Evolutionary conservation across 805 yeast species (phyloP).

Genomic region (Blastobotrys robertii): DNA sequence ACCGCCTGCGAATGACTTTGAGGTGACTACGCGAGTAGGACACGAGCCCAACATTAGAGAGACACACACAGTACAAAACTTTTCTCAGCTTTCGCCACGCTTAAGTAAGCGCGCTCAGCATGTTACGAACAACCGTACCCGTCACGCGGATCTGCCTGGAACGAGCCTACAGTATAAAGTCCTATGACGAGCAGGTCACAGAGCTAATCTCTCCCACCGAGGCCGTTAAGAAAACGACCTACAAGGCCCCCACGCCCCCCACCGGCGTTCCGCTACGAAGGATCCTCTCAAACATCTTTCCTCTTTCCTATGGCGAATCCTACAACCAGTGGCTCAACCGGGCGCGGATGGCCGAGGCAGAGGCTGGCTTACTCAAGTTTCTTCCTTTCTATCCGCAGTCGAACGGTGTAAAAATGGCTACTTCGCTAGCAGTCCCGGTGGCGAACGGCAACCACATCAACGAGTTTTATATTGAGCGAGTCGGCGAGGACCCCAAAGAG

Average conservation of each 20-base stretch:
- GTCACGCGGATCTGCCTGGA: too few species aligned
- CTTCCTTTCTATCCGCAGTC: constrained; percentile 39
- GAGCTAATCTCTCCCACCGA: too few species aligned
- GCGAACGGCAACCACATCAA: constrained; percentile 49
- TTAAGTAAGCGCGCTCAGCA: too few species aligned
- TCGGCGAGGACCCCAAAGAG: constrained; percentile 3
- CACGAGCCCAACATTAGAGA: too few species aligned
- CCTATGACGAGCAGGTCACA: too few species aligned
- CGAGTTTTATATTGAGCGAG: constrained; percentile 50
- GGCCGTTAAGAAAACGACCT: background rate
- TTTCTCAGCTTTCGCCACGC: too few species aligned
- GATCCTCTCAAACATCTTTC: constrained; percentile 24
- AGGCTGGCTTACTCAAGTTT: constrained; percentile 41
- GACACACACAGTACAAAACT: too few species aligned
- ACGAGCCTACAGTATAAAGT: too few species aligned
- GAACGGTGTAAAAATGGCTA: constrained; percentile 18
- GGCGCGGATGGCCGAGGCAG: constrained; percentile 30
- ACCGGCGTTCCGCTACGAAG: constrained; percentile 25
- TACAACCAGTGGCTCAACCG: constrained; percentile 36
- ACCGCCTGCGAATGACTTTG: too few species aligned
- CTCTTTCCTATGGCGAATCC: constrained; percentile 30
- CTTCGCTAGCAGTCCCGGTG: constrained; percentile 45
- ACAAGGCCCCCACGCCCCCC: constrained; percentile 27
- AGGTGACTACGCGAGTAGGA: too few species aligned
- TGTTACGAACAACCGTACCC: too few species aligned